Base-by-base conservation (phyloP, 305 asterid genomes). In the Fraxinus angustifolia region DNA sequence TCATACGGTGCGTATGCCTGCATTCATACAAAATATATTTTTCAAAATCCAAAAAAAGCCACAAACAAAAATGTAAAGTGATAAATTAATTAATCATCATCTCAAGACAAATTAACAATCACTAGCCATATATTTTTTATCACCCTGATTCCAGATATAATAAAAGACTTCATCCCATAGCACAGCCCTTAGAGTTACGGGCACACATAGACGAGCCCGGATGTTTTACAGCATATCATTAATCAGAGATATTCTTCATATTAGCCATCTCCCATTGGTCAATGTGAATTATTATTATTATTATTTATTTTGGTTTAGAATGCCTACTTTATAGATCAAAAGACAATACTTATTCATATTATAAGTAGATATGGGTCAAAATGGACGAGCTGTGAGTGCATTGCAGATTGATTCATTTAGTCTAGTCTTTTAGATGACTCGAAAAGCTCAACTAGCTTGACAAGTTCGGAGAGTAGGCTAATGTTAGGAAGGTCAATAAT, bases 1-100 rank as follows among this genome's bases (percentile, higher is more conserved):
- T 93, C 99, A 68, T 93, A 95, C 23, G 99, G 99, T 42, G 97
- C 98, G 75, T 87, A 80, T 31, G 96, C 93, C 99, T 95, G 90
- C 80, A 86, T 75, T 26, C 76, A 78, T 42, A 80, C 35, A 56
- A 19, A 78, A 42, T 75, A 74, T 4, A 28, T 56, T 12, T 70
- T 56, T 30, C 45, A 26, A 73, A 4, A 68, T 67, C 4, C 2
- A 42, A 79, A 79, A 79, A 79, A 77, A 11, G 28, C 78, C 60
- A 45, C 33, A 50, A 50, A 70, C 62, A 10, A 11, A 45, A 11
- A 42, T 60, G 60, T 3, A 48, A 48, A 14, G 60, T 16, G 60
- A 50, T 50, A 14, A 50, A 50, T 50, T 19, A 30, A 68, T 30
- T 50, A 50, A 16, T 3, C 58, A 48, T 3, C 19, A 48, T 16